These are phyloP conservation scores for Plantago lanceolata DNA, from an alignment of 305 asterid species.

Conservation along the genomic window DNA sequence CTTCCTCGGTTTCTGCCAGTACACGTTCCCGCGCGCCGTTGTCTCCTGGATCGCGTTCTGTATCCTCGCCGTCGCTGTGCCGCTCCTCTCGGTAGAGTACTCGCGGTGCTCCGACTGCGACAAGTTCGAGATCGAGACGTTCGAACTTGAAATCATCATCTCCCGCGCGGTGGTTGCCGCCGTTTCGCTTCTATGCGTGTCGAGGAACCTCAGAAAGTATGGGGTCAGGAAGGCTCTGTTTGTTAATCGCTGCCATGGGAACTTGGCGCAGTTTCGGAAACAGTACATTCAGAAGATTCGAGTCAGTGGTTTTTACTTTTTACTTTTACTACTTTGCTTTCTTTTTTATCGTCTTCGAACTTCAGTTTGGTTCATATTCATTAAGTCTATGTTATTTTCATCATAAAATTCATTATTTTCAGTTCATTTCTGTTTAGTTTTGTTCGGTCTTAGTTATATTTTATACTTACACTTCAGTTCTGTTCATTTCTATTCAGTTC, in stretches of 20 bases:
- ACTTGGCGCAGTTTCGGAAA: slow-evolving; percentile 39
- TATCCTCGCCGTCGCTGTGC: slow-evolving; percentile 44
- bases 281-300: slow-evolving; percentile 47
- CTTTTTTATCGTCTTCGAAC: no score
- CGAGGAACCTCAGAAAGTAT: slow-evolving; percentile 50
- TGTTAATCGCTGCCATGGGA: slow-evolving; percentile 55
- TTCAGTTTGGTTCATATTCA: no score
- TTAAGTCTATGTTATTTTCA: no score
- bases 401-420: no score
- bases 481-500: no score
- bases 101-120: slow-evolving; percentile 49
- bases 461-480: no score
- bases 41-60: slow-evolving; percentile 52
- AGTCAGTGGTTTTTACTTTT: slow-evolving; percentile 28
- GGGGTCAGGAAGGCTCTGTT: slow-evolving; percentile 63
- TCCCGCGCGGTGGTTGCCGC: slow-evolving; percentile 59
- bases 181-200: slow-evolving; percentile 58
- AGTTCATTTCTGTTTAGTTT: no score
- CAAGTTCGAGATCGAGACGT: slow-evolving; percentile 48
- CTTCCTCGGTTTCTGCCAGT: slow-evolving; percentile 52
- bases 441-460: no score
- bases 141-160: slow-evolving; percentile 47
- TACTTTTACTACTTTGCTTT: no score
- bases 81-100: slow-evolving; percentile 33
- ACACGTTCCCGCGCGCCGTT: slow-evolving; percentile 23